phyloP scores from a whole-genome alignment of 1,284 basidiomycete species.

The Volvariella volvacea region DNA sequence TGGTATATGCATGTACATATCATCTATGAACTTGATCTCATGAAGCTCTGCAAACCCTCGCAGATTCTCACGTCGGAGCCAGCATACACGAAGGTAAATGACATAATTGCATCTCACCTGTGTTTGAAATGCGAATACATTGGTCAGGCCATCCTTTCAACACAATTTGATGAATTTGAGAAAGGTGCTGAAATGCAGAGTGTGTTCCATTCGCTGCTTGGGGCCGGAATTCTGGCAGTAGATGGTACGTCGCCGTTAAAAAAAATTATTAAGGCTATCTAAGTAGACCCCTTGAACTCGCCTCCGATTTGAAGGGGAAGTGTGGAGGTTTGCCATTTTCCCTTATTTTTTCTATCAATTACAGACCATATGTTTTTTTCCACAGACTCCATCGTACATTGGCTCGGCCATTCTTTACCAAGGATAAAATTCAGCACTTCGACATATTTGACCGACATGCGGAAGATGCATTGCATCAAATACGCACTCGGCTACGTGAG shows the following conservation, averaged over 20 bases:
- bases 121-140: not conserved
- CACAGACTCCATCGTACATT: constrained; percentile 40
- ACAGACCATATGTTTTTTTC: no score
- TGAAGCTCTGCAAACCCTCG: not conserved
- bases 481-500: constrained; percentile 29
- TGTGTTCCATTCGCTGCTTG: constrained; percentile 29
- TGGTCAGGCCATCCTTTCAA: constrained; percentile 16
- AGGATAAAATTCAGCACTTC: constrained; percentile 45
- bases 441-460: constrained; percentile 42
- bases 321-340: constrained; percentile 34
- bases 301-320: constrained; percentile 17
- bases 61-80: constrained; percentile 33
- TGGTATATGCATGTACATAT: constrained; percentile 3
- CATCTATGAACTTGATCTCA: not conserved
- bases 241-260: constrained; percentile 23
- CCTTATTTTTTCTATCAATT: not conserved
- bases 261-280: no score
- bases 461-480: constrained; percentile 26
- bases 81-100: constrained; percentile 32
- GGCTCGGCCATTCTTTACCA: constrained; percentile 47
- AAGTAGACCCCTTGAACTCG: constrained; percentile 4
- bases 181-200: constrained; percentile 26
- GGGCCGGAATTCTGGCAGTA: constrained; percentile 34
- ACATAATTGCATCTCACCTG: not conserved
- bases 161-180: constrained; percentile 31